phyloP scores from a whole-genome alignment of 768 basidiomycete species.

The Dendrothele bispora region DNA sequence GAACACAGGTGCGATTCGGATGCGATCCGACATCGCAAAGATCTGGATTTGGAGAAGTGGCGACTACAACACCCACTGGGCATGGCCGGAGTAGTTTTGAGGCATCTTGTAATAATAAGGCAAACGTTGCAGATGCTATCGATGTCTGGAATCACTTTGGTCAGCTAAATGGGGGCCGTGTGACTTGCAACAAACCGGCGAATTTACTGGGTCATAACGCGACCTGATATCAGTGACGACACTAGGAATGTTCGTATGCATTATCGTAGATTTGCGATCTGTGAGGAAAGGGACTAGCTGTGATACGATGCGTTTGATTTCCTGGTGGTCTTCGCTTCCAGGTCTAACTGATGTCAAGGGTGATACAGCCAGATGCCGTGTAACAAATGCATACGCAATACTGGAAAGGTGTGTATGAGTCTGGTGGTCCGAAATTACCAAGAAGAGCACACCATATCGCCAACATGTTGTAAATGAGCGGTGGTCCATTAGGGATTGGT shows the following conservation, averaged over 20 bases:
- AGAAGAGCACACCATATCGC: constrained; percentile 59
- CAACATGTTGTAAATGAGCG: constrained; percentile 68
- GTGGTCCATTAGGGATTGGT: constrained; percentile 32
- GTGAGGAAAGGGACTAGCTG: constrained; percentile 63
- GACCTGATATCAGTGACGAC: constrained; percentile 70
- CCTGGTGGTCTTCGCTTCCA: constrained; percentile 42
- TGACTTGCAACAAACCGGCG: not conserved
- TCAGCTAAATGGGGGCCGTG: not conserved
- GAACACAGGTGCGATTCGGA: constrained; percentile 39
- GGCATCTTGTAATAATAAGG: constrained; percentile 58
- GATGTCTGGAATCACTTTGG: constrained; percentile 26
- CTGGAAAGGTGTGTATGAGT: constrained; percentile 31
- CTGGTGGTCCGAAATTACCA: not conserved
- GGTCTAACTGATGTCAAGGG: constrained; percentile 47
- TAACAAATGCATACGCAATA: constrained; percentile 66
- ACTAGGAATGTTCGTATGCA: constrained; percentile 49
- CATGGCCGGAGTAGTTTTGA: constrained; percentile 52
- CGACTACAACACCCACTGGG: constrained; percentile 19
- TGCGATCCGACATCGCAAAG: constrained; percentile 31
- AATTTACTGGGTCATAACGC: constrained; percentile 51
- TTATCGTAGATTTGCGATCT: constrained; percentile 56
- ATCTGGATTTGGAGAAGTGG: constrained; percentile 5
- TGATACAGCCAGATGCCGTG: constrained; percentile 60
- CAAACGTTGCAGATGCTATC: constrained; percentile 42
- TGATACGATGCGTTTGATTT: constrained; percentile 48